Percentiles rank a stretch among this genome's conserved stretches.
phyloP scores from a whole-genome alignment of 2,329 filamentous ascomycete species.

The Clarireedia hainanense region DNA sequence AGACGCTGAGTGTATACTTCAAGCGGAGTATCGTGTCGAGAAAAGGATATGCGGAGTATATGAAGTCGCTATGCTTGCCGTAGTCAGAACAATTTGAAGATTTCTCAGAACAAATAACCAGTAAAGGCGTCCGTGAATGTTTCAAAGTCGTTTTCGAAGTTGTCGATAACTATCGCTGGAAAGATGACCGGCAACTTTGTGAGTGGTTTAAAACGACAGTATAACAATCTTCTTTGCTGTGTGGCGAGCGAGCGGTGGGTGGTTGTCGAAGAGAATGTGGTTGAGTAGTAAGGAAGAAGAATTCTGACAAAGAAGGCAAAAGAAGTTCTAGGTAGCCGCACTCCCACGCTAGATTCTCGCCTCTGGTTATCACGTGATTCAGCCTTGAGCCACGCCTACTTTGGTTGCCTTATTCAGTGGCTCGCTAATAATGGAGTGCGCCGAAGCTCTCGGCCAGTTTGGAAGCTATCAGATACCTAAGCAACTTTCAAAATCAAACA shows the following conservation, averaged over 20 bases:
- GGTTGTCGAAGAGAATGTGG: slow-evolving; percentile 8
- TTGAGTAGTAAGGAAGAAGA: slow-evolving; percentile 10
- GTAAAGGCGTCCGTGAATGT: slow-evolving; percentile 50
- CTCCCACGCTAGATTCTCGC: no score
- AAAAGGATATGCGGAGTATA: background rate
- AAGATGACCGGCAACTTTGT: slow-evolving; percentile 32
- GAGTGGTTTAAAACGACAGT: slow-evolving; percentile 26
- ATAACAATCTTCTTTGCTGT: slow-evolving; percentile 26
- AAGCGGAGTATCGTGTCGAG: background rate
- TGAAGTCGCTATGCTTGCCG: slow-evolving; percentile 16
- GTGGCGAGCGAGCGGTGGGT: slow-evolving; percentile 17
- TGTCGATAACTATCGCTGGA: slow-evolving; percentile 28
- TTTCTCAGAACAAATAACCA: slow-evolving; percentile 38
- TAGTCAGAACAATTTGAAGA: slow-evolving; percentile 29
- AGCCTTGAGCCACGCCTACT: slow-evolving; percentile 8
- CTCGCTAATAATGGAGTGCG: slow-evolving; percentile 12
- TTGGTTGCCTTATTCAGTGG: slow-evolving; percentile 7
- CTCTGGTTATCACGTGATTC: background rate
- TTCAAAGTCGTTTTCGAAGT: slow-evolving; percentile 30
- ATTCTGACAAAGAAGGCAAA: slow-evolving; percentile 2
- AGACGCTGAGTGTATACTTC: background rate
- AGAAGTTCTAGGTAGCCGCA: slow-evolving; percentile 8
- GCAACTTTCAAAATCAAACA: slow-evolving; percentile 4
- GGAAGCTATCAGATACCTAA: slow-evolving; percentile 18
- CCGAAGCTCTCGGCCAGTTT: slow-evolving; percentile 16